These are phyloP conservation scores for Nicotiana tabacum DNA, from an alignment of 257 asterid species.

Conservation along the genomic window DNA sequence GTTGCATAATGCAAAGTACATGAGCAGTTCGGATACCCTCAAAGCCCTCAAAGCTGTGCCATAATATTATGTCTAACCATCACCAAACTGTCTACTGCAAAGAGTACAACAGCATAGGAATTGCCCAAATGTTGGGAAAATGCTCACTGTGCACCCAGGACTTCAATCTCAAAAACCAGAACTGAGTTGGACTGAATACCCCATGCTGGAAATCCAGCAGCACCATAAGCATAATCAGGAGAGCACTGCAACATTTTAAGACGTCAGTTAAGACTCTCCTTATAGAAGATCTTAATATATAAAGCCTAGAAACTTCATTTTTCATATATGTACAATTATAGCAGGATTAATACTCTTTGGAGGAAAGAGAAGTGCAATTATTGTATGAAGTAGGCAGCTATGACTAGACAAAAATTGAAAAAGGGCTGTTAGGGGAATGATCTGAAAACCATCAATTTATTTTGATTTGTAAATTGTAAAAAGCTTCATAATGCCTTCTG, in stretches of 20 bases:
- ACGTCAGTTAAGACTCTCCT: neutral
- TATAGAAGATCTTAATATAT: neutral
- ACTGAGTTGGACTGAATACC: slow-evolving; percentile 87
- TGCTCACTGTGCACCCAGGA: slow-evolving; percentile 43
- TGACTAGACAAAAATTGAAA: neutral
- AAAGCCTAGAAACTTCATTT: neutral
- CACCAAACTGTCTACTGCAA: neutral
- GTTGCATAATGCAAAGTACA: neutral
- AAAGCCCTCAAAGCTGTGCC: neutral
- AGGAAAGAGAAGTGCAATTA: neutral
- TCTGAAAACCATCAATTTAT: neutral
- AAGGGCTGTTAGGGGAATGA: neutral
- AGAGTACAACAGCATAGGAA: neutral
- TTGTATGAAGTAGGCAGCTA: neutral
- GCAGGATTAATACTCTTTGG: neutral
- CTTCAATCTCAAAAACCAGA: slow-evolving; percentile 86
- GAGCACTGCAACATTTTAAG: slow-evolving; percentile 64
- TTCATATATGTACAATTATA: neutral
- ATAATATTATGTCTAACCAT: neutral
- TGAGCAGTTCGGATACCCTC: neutral
- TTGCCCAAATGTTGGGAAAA: neutral
- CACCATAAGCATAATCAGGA: slow-evolving; percentile 89
- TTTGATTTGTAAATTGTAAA: neutral
- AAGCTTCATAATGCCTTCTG: neutral
- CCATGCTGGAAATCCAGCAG: slow-evolving; percentile 85